Base-by-base conservation (phyloP, 176 grass and related monocot genomes). In the Lolium multiflorum region DNA sequence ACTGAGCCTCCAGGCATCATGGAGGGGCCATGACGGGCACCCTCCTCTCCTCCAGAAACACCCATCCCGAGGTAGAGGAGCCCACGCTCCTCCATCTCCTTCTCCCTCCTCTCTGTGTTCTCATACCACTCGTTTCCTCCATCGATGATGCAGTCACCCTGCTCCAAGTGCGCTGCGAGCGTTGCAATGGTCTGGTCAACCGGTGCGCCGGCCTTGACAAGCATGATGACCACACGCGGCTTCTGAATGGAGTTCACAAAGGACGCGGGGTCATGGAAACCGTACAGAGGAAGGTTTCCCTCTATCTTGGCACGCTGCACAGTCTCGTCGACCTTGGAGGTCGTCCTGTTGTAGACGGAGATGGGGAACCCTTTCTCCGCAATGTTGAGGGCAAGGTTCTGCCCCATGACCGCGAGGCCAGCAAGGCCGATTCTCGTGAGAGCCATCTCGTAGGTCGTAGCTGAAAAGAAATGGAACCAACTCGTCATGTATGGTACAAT, bases 81-180 rank as follows among this genome's bases (percentile, higher is more conserved):
- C 0, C 94, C 94, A n/a, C 88, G 89, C 81, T 88, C 91, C 58
- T 86, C 87, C 91, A 90, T 88, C 0, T 71, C 94, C 87, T 95
- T 93, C 88, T 95, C 94, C 81, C 94, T 90, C 94, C 94, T 96
- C 63, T 96, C 94, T 0, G 94, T 96, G 91, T 93, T 96, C 87
- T 96, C 94, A 2, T 96, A 96, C 94, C 94, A 96, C 18, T 96
- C 94, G 2, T 96, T 96, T 26, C 94, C 94, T 73, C 94, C 94
- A 10, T 96, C 94, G 7, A 96, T 77, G 55, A 96, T 96, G 47
- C 94, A 96, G 14, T 93, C 94, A 3, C 94, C 94, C 77, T 83
- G 81, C 67, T 96, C 94, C 89, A 96, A 54, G 84, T 96, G 91
- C 1, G 91, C 91, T 0, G 94, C 85, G 0, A 96, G 94, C 0